Conservation (phyloP, 1,284 basidiomycete genomes). For the Apiotrichum sp. region DNA sequence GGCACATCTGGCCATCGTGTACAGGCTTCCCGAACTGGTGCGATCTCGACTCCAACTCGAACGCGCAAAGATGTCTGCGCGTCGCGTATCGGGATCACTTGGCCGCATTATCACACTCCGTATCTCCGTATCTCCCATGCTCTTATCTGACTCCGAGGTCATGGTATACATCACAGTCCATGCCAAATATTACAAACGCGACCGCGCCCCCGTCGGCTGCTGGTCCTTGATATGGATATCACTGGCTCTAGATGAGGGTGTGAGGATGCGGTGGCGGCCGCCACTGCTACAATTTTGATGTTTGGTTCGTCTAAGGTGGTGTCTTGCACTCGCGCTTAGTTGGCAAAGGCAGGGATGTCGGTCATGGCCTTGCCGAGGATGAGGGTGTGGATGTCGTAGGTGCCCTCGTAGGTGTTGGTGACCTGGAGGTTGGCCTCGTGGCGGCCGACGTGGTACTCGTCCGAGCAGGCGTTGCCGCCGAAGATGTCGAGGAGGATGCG, state of each 20-base stretch:
- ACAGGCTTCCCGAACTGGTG: too few species aligned
- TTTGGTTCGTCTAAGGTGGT: neutral
- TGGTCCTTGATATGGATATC: neutral
- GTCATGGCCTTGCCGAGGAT: conserved; percentile 86
- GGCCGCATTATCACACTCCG: too few species aligned
- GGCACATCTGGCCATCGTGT: neutral
- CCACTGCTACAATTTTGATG: neutral
- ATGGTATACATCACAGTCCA: neutral
- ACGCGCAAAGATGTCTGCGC: too few species aligned
- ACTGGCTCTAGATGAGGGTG: neutral
- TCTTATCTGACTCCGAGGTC: neutral
- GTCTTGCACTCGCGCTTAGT: neutral
- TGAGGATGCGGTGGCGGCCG: too few species aligned
- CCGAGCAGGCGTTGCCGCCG: conserved; percentile 82
- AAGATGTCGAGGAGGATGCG: conserved; percentile 77
- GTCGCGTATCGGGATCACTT: too few species aligned
- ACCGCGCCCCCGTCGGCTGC: neutral
- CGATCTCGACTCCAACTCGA: too few species aligned
- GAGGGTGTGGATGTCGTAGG: conserved; percentile 48
- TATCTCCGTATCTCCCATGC: neutral
- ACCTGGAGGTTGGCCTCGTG: conserved; percentile 89
- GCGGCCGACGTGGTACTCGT: conserved; percentile 82
- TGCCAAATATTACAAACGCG: neutral
- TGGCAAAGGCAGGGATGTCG: conserved; percentile 50
- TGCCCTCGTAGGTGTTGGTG: conserved; percentile 86